Evolutionary conservation across 1,139 yeast species (phyloP).

Genomic region (Lodderomyces theae): DNA sequence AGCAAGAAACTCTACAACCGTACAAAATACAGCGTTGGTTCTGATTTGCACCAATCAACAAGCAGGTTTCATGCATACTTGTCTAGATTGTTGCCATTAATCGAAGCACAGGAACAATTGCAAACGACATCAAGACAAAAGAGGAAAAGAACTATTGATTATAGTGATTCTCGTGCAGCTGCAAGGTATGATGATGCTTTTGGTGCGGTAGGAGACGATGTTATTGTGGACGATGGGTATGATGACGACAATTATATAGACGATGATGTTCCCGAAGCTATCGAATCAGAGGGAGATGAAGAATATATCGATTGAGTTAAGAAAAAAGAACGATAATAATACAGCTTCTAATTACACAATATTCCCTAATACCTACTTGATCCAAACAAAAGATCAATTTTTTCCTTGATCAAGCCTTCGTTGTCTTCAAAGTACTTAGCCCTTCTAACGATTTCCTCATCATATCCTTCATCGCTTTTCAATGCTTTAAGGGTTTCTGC

Average conservation of each 20-base stretch:
- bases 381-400: constrained; percentile 67
- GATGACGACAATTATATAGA: constrained; percentile 23
- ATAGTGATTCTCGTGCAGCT: constrained; percentile 17
- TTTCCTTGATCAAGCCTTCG: constrained; percentile 61
- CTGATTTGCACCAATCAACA: constrained; percentile 28
- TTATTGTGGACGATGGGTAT: constrained; percentile 15
- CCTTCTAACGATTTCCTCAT: constrained; percentile 85
- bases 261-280: constrained; percentile 6
- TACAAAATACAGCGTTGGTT: constrained; percentile 18
- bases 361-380: constrained; percentile 25
- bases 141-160: constrained; percentile 18
- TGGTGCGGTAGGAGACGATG: constrained; percentile 18
- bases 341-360: no score
- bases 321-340: not conserved
- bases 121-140: constrained; percentile 15
- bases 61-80: constrained; percentile 27
- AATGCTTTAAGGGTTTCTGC: constrained; percentile 72
- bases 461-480: constrained; percentile 84
- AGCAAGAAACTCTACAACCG: no score
- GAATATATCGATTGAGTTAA: constrained; percentile 11
- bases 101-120: constrained; percentile 20
- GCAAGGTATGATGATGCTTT: constrained; percentile 13
- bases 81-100: constrained; percentile 22
- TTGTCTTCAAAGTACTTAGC: constrained; percentile 79
- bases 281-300: constrained; percentile 17